phyloP scores from a whole-genome alignment of 768 basidiomycete species.

The Leccinum disarticulatum region DNA sequence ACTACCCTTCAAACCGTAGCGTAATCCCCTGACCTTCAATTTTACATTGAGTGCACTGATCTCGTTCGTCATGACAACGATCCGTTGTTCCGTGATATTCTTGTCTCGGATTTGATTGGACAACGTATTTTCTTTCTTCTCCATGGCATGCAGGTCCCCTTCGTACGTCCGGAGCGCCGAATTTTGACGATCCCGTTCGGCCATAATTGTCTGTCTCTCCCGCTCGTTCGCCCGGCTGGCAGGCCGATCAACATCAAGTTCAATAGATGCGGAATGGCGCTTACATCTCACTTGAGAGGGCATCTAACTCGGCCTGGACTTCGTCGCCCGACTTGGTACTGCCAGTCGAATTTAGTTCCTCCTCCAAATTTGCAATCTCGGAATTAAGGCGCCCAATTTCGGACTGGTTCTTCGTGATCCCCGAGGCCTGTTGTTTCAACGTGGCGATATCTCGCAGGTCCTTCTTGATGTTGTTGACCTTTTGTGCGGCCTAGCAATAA shows the following conservation, averaged over 20 bases:
- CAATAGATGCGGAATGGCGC: conserved; percentile 17
- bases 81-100: conserved; percentile 51
- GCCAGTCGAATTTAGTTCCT: conserved; percentile 67
- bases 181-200: conserved; percentile 64
- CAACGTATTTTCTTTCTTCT: conserved; percentile 59
- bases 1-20: background rate
- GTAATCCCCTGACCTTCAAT: conserved; percentile 46
- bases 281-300: conserved; percentile 64
- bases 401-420: conserved; percentile 55
- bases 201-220: conserved; percentile 54
- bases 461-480: conserved; percentile 51
- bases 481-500: conserved; percentile 47
- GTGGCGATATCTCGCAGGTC: conserved; percentile 59
- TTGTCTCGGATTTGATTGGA: conserved; percentile 60
- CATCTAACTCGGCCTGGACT: conserved; percentile 75
- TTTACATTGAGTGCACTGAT: conserved; percentile 43
- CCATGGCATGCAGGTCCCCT: conserved; percentile 58
- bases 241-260: background rate
- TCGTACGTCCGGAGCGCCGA: conserved; percentile 54
- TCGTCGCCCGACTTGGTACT: conserved; percentile 83
- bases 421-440: conserved; percentile 61
- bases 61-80: conserved; percentile 60
- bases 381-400: conserved; percentile 59
- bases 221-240: conserved; percentile 54
- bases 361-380: conserved; percentile 66